These are phyloP conservation scores for Heterobasidion occidentale DNA, from an alignment of 1,284 basidiomycete species.

Conservation along the genomic window DNA sequence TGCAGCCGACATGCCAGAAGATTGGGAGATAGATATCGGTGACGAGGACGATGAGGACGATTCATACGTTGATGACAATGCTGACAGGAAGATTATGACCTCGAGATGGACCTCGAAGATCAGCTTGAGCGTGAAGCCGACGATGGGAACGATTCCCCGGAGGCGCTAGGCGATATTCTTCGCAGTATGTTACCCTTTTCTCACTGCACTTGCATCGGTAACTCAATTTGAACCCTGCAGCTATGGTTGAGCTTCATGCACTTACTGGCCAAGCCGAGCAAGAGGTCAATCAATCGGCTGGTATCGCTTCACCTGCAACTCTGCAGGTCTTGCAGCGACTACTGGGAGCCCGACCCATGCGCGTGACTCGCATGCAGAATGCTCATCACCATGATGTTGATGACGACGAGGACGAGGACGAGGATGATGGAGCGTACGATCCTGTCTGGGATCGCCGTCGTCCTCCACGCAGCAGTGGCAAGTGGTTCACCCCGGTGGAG, in stretches of 20 bases:
- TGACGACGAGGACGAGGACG: slow-evolving; percentile 22
- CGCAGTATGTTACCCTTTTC: background rate
- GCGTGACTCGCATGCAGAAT: too few relatives aligned
- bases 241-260: too few relatives aligned
- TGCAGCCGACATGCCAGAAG: background rate
- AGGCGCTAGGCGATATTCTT: background rate
- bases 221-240: too few relatives aligned
- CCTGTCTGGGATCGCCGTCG: background rate
- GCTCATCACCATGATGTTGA: too few relatives aligned
- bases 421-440: slow-evolving; percentile 24
- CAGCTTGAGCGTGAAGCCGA: slow-evolving; percentile 11
- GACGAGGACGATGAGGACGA: slow-evolving; percentile 12
- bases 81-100: slow-evolving; percentile 13
- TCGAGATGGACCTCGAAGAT: background rate
- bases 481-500: slow-evolving; percentile 42
- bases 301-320: too few relatives aligned
- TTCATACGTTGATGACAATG: slow-evolving; percentile 15
- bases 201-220: too few relatives aligned
- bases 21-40: slow-evolving; percentile 15
- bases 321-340: too few relatives aligned
- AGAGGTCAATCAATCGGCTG: too few relatives aligned
- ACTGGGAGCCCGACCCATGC: too few relatives aligned
- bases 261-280: too few relatives aligned
- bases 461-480: background rate
- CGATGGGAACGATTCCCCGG: slow-evolving; percentile 12